Conservation (phyloP, 2,329 filamentous ascomycete genomes). For the Alternaria sp. region DNA sequence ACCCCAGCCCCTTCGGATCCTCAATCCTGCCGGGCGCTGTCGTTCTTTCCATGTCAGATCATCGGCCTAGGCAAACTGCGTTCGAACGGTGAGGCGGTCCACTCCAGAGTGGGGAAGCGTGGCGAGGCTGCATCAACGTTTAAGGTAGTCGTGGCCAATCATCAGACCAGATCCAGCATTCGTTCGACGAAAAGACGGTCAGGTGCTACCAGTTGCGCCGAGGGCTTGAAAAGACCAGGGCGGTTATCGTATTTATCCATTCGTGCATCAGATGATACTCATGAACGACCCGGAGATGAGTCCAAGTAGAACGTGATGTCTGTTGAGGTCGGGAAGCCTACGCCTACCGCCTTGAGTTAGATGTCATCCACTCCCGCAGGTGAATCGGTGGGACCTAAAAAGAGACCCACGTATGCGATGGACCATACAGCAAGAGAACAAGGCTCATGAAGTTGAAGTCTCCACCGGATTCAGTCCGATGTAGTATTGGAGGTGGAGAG, state of each 20-base stretch:
- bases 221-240: conserved; percentile 24
- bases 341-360: conserved; percentile 1
- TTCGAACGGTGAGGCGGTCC: conserved; percentile 11
- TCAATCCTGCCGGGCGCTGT: background rate
- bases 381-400: conserved; percentile 1
- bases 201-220: conserved; percentile 30
- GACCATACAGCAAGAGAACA: background rate
- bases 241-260: conserved; percentile 26
- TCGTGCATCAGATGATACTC: conserved; percentile 40
- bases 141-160: conserved; percentile 32
- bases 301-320: conserved; percentile 12
- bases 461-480: background rate
- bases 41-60: conserved; percentile 6
- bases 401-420: background rate
- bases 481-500: background rate
- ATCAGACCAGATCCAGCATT: conserved; percentile 7
- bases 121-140: conserved; percentile 33
- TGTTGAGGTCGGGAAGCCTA: background rate
- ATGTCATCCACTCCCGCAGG: background rate
- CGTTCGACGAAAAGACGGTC: conserved; percentile 24
- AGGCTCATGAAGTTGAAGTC: background rate
- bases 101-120: conserved; percentile 20
- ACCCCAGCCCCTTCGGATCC: conserved; percentile 1
- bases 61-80: conserved; percentile 1
- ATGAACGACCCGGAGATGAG: conserved; percentile 15